phyloP scores from a whole-genome alignment of 108 stramenopile species.

The Craspedostauros australis region DNA sequence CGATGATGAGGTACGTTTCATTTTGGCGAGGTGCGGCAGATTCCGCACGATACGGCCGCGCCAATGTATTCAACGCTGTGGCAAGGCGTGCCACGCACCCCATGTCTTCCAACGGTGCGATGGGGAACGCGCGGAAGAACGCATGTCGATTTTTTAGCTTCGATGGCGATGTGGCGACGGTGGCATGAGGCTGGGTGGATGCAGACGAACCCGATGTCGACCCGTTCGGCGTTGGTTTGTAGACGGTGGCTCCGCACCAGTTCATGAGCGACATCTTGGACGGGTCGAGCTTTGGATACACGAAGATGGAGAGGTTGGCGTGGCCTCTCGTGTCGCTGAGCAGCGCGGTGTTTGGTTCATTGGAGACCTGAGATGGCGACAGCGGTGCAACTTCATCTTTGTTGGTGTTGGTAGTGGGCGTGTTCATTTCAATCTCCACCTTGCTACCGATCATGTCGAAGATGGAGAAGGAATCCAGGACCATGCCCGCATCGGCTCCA shows the following conservation, averaged over 20 bases:
- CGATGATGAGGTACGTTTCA: slow-evolving; percentile 57
- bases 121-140: slow-evolving; percentile 35
- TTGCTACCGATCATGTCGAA: no score
- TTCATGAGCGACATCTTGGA: slow-evolving; percentile 13
- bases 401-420: no score
- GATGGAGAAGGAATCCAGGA: no score
- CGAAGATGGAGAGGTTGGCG: slow-evolving; percentile 47
- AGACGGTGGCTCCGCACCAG: slow-evolving; percentile 11
- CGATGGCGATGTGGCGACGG: no score
- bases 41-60: slow-evolving; percentile 4
- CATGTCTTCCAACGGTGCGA: slow-evolving; percentile 66
- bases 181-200: no score
- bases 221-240: neutral
- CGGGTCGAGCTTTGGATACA: slow-evolving; percentile 45
- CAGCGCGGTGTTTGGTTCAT: slow-evolving; percentile 23
- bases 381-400: no score
- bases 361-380: no score
- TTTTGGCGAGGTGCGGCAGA: no score
- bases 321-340: slow-evolving; percentile 24
- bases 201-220: no score
- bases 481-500: no score
- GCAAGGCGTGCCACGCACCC: slow-evolving; percentile 33
- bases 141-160: slow-evolving; percentile 32
- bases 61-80: slow-evolving; percentile 38
- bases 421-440: no score